Evolutionary conservation across 192 early-diverging fungal species (phyloP), one percentile per base, ranked within the genome.

Genomic region (Entomortierella parvispora): DNA sequence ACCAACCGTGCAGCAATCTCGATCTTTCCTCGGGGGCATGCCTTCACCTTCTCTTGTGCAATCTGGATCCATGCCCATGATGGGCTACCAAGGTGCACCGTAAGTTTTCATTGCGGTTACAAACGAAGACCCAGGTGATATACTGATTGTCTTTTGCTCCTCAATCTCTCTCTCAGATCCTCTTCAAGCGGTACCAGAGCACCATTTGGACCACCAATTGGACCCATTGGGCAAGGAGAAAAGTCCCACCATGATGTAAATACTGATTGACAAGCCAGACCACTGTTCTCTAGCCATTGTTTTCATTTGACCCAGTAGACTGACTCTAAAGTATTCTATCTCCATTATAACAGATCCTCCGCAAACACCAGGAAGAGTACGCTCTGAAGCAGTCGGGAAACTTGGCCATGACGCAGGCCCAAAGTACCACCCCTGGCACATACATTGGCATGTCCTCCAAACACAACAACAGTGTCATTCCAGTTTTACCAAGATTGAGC

Each of bases 161-260:
- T 45, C 40, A 20, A 32, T 26, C 20, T 53, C 28, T 22, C 31
- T 31, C 23, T 22, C 42, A 67, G 71, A 54, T 17, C 64, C 3
- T 25, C 25, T 17, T 25, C 54, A 31, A 58, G 29, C n/a, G 43
- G 34, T 14, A 50, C 53, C 2, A 57, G 65, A 51, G 47, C 32
- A 28, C 74, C 74, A 0, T 77, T 77, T 45, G 74, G 74, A 12
- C 74, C 74, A 11, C 74, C 74, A 26, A 43, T 77, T 2, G 59
- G 60, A 22, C 65, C 74, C 2, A 43, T 45, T 12, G 74, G 68
- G 17, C 65, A 53, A 12, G 66, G 65, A 2, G 60, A 61, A 45
- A 77, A 68, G 22, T 68, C 74, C 18, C 74, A 77, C 37, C 74
- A 77, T 29, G 74, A 77, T 46, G 74, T 77, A 64, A 57, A 23